Percentiles rank a stretch among this genome's conserved stretches.
These are phyloP conservation scores for Acanthamoeba triangularis DNA, from an alignment of 208 protist species.

Conservation along the genomic window DNA sequence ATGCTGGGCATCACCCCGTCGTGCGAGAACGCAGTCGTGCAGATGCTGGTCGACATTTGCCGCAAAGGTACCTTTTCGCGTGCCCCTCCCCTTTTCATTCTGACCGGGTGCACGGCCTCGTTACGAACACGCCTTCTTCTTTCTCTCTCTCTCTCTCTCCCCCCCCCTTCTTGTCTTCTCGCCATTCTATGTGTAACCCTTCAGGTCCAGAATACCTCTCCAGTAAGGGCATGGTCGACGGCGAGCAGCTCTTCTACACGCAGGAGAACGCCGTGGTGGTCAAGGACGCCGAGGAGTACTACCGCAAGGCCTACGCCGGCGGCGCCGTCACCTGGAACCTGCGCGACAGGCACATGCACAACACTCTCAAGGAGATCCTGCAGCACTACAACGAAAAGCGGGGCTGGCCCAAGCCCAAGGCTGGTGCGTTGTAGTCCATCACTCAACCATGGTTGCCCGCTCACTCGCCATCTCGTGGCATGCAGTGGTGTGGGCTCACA, in stretches of 20 bases:
- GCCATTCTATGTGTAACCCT: not conserved
- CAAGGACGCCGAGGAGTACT: constrained; percentile 72
- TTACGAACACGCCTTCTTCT: not conserved
- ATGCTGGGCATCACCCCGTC: constrained; percentile 50
- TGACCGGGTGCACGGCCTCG: too few relatives aligned
- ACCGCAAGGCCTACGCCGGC: constrained; percentile 71
- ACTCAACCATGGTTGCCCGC: not conserved
- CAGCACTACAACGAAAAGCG: constrained; percentile 62
- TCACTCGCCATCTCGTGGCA: not conserved
- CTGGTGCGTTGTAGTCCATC: too few relatives aligned
- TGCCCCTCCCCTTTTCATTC: too few relatives aligned
- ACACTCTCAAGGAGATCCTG: constrained; percentile 54
- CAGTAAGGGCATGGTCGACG: not conserved
- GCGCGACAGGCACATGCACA: constrained; percentile 61
- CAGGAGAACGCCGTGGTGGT: constrained; percentile 63
- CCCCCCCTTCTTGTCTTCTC: not conserved
- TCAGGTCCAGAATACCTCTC: constrained; percentile 56
- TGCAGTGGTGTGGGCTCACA: constrained; percentile 78
- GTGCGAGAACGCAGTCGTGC: constrained; percentile 1
- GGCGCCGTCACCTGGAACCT: constrained; percentile 71
- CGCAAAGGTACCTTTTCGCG: not conserved
- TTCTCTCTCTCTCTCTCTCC: not conserved
- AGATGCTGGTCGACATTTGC: constrained; percentile 42
- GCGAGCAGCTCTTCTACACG: constrained; percentile 58
- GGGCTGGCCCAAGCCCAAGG: not conserved